Evolutionary conservation across 345 rosid genomes (phyloP), one percentile per base, ranked within the genome.

Genomic region (Eucalyptus tenuipes): DNA sequence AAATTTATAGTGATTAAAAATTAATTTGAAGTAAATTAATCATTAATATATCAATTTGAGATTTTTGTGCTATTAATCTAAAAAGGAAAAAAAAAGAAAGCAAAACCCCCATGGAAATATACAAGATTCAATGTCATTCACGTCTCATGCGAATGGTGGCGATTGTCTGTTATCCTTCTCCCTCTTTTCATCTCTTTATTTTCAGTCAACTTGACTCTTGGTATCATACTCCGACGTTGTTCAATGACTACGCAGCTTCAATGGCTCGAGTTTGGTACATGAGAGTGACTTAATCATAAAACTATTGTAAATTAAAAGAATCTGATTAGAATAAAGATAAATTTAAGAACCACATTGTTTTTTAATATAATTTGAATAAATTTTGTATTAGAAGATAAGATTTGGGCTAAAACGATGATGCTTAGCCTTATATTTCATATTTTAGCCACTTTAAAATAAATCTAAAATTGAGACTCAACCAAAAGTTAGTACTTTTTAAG

Each of bases 1-100:
- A 7, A 52, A 52, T 52, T 52, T 52, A 52, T 52, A 52, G 57
- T 52, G 10, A 52, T 52, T 52, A 52, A 52, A 52, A 0, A 52
- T 52, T 52, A 20, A 20, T 52, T 52, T 20, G 25, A 52, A 52
- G 57, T 52, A 20, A 52, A 52, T 52, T 52, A 18, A 52, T 52
- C 0, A 2, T 52, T 52, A 52, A 52, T 0, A 2, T 52, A 52
- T 52, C 1, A 3, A 0, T 1, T 25, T 59, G n/a, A 20, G n/a
- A 59, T 1, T 25, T 59, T 59, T 0, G 31, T 59, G 7, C 25
- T 59, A 59, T 20, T 52, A 20, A 52, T 52, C 24, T 1, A 17
- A 17, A 3, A 52, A 52, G 18, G 2, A 2, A 52, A 4, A 4
- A 22, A 4, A 2, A 55, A 10, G 0, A 24, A 55, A 55, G 61